Percentiles rank a stretch among this genome's conserved stretches.
Evolutionary conservation across 352 stramenopile genomes (phyloP).

Genomic region (Elongisporangium undulatum): DNA sequence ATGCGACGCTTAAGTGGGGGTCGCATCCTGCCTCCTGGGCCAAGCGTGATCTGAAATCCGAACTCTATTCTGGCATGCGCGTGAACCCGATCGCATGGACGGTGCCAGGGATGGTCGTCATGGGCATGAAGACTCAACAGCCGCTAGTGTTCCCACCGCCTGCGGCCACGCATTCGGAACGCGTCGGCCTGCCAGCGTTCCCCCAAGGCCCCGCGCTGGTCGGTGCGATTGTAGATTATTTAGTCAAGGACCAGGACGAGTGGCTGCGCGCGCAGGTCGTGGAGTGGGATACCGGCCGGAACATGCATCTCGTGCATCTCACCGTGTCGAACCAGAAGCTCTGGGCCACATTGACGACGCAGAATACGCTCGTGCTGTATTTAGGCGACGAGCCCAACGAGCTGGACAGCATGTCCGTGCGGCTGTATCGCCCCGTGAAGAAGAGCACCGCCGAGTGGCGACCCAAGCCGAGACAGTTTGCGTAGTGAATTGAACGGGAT

Average conservation of each 20-base stretch:
- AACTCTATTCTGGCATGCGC: slow-evolving; percentile 16
- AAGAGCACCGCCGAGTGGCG: slow-evolving; percentile 62
- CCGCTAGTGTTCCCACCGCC: slow-evolving; percentile 44
- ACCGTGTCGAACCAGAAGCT: slow-evolving; percentile 52
- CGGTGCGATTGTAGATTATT: slow-evolving; percentile 74
- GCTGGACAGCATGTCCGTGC: slow-evolving; percentile 52
- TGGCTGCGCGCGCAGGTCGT: slow-evolving; percentile 71
- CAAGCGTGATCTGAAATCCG: slow-evolving; percentile 22
- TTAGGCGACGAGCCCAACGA: slow-evolving; percentile 47
- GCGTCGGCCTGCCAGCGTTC: slow-evolving; percentile 49
- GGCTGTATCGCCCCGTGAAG: slow-evolving; percentile 52
- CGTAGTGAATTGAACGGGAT: too few species aligned
- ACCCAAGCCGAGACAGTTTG: slow-evolving; percentile 67
- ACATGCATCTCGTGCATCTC: slow-evolving; percentile 68
- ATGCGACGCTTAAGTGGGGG: slow-evolving; percentile 30
- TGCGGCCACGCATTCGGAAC: slow-evolving; percentile 13
- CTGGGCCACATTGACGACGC: slow-evolving; percentile 42
- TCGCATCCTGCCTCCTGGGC: slow-evolving; percentile 4
- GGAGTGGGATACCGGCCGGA: slow-evolving; percentile 56
- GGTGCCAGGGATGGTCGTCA: slow-evolving; percentile 32
- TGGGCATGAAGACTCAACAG: slow-evolving; percentile 34
- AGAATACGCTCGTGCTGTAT: slow-evolving; percentile 71
- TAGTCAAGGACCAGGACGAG: slow-evolving; percentile 55
- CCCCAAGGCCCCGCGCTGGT: slow-evolving; percentile 37
- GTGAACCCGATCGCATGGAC: slow-evolving; percentile 35